These are phyloP conservation scores for Camelina neglecta DNA, from an alignment of 345 rosid species.

Conservation along the genomic window DNA sequence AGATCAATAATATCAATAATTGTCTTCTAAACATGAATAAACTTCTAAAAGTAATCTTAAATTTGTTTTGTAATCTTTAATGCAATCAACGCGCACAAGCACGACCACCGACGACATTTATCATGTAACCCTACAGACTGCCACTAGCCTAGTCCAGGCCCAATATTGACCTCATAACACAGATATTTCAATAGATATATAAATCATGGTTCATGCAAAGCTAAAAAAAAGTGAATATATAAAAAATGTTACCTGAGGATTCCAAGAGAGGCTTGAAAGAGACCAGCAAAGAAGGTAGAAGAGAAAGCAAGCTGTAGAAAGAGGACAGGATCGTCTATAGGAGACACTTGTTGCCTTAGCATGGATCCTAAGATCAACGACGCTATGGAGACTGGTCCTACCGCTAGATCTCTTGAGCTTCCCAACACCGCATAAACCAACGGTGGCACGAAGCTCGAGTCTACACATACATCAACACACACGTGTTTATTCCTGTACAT, in stretches of 20 bases:
- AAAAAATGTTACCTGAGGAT: constrained; percentile 58
- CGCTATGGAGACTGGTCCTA: constrained; percentile 94
- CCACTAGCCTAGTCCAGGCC: constrained; percentile 14
- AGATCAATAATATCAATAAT: background rate
- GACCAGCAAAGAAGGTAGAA: constrained; percentile 92
- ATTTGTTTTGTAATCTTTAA: background rate
- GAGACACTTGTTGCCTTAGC: constrained; percentile 87
- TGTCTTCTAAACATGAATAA: background rate
- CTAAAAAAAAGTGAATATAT: background rate
- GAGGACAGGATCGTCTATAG: constrained; percentile 59
- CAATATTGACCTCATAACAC: constrained; percentile 19
- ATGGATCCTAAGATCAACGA: constrained; percentile 93
- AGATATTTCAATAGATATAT: constrained; percentile 5
- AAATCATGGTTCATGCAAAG: constrained; percentile 13
- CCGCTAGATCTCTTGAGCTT: constrained; percentile 95
- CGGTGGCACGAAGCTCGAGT: constrained; percentile 98
- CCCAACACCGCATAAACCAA: constrained; percentile 92
- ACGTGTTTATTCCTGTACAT: background rate
- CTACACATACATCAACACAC: constrained; percentile 43
- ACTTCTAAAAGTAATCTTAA: background rate
- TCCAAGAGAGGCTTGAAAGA: constrained; percentile 93
- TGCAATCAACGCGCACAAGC: background rate
- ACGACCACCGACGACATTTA: background rate
- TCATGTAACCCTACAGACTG: constrained; percentile 23
- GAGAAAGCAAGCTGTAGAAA: constrained; percentile 90